Percentiles rank a stretch among this genome's conserved stretches.
Conservation (phyloP, 768 basidiomycete species). For the Termitomyces sp. region DNA sequence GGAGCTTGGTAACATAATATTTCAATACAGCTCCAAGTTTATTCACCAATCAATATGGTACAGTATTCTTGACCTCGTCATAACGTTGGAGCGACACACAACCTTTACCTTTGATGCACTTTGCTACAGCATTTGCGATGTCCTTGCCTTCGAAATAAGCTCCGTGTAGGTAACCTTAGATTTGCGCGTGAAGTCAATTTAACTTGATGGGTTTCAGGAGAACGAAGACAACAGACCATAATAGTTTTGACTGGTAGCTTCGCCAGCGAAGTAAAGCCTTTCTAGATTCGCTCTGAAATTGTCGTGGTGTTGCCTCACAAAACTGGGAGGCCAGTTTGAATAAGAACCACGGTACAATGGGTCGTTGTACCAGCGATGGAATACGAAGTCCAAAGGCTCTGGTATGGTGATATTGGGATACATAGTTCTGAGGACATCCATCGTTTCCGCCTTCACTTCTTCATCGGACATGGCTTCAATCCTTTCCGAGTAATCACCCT, state of each 20-base stretch:
- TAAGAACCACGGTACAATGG: constrained; percentile 55
- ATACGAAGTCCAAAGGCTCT: constrained; percentile 48
- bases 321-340: constrained; percentile 66
- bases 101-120: constrained; percentile 29
- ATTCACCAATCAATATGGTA: constrained; percentile 14
- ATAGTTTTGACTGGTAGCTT: constrained; percentile 52
- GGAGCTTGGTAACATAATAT: background rate
- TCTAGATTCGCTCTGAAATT: constrained; percentile 54
- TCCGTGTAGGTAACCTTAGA: constrained; percentile 48
- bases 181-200: background rate
- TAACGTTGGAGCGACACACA: constrained; percentile 19
- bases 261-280: constrained; percentile 60
- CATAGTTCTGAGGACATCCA: constrained; percentile 53
- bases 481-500: constrained; percentile 60
- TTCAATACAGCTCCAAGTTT: background rate
- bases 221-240: constrained; percentile 35
- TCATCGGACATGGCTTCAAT: constrained; percentile 45
- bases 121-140: constrained; percentile 31
- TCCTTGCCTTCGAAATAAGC: constrained; percentile 51
- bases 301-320: constrained; percentile 43
- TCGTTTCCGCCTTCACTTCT: constrained; percentile 46
- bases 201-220: background rate
- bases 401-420: constrained; percentile 50
- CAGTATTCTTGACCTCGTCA: constrained; percentile 17
- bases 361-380: constrained; percentile 49